Evolutionary conservation across 805 yeast species (phyloP).

Genomic region (Metahyphopichia silvanorum): DNA sequence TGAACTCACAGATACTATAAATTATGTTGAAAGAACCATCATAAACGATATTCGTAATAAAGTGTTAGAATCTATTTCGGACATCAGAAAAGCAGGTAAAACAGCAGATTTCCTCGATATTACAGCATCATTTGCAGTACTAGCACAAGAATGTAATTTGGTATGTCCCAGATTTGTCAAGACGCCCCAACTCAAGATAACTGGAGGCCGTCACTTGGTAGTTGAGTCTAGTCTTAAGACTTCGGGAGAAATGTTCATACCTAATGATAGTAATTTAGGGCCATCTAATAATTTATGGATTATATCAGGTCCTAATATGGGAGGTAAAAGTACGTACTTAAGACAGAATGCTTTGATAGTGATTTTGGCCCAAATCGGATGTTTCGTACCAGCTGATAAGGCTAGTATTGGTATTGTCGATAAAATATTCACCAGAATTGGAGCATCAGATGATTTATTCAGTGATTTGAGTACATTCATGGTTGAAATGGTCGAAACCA

Average conservation of each 20-base stretch:
- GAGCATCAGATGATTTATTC: conserved; percentile 77
- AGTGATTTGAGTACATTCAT: conserved; percentile 81
- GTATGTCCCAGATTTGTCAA: conserved; percentile 62
- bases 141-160: conserved; percentile 67
- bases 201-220: conserved; percentile 76
- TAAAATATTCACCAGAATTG: conserved; percentile 77
- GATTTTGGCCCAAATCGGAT: conserved; percentile 73
- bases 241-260: conserved; percentile 46
- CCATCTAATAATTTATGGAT: conserved; percentile 37
- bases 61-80: conserved; percentile 42
- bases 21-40: conserved; percentile 51
- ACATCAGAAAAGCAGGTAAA: conserved; percentile 49
- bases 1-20: conserved; percentile 44
- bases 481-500: conserved; percentile 75
- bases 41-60: conserved; percentile 45
- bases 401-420: conserved; percentile 70
- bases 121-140: conserved; percentile 63
- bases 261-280: conserved; percentile 33
- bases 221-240: conserved; percentile 71
- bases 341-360: conserved; percentile 70
- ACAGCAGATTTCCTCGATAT: conserved; percentile 69
- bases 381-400: conserved; percentile 63
- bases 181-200: conserved; percentile 45
- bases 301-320: conserved; percentile 87
- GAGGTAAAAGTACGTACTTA: conserved; percentile 79